Conservation (phyloP, 225 moss, liverwort and hornwort species). For the Antitrichia curtipendula region DNA sequence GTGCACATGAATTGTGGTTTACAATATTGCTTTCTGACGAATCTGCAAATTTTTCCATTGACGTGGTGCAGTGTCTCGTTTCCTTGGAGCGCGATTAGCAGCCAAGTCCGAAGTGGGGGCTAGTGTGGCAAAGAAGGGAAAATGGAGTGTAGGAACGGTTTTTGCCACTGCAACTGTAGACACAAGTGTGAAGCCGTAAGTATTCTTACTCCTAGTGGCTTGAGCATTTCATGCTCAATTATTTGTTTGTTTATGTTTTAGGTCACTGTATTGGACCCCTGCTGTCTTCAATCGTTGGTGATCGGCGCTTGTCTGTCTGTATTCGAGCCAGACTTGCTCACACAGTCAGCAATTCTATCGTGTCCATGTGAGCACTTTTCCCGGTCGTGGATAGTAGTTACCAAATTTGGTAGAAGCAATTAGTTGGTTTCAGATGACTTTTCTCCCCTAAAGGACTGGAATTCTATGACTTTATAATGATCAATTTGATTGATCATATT, state of each 20-base stretch:
- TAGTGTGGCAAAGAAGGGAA: slow-evolving; percentile 4
- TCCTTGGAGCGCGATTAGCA: slow-evolving; percentile 15
- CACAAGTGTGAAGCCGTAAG: slow-evolving; percentile 41
- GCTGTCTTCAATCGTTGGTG: not conserved
- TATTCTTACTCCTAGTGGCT: not conserved
- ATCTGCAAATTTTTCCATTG: not conserved
- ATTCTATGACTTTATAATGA: not conserved
- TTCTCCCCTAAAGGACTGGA: not conserved
- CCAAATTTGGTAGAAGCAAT: not conserved
- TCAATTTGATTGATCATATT: not conserved
- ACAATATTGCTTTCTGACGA: not conserved
- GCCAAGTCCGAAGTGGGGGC: not conserved
- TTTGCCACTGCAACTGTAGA: slow-evolving; percentile 41
- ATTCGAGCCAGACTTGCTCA: not conserved
- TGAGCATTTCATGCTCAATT: not conserved
- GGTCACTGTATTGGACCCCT: not conserved
- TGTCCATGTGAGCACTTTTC: not conserved
- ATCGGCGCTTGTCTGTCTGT: not conserved
- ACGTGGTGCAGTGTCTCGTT: slow-evolving; percentile 26
- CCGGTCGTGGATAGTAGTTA: not conserved
- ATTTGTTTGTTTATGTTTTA: not conserved
- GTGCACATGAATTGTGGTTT: not conserved
- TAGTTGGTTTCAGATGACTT: not conserved
- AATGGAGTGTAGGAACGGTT: slow-evolving; percentile 12
- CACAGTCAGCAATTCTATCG: not conserved